Conservation (phyloP, 1,139 yeast species). For the Debaryomycetaceae sp. region DNA sequence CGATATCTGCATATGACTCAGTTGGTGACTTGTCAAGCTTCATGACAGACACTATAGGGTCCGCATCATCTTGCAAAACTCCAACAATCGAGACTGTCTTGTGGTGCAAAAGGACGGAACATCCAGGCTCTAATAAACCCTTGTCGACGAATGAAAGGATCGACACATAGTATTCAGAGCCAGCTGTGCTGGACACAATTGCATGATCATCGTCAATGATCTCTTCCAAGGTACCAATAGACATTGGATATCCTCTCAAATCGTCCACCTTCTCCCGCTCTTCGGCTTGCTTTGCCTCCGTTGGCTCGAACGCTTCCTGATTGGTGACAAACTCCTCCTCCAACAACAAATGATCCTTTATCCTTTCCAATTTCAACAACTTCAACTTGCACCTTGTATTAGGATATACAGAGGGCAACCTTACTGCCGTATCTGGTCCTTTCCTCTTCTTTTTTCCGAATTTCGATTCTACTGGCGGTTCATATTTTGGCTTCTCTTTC, state of each 20-base stretch:
- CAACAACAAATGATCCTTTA: conserved; percentile 88
- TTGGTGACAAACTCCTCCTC: conserved; percentile 97
- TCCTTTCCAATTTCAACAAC: conserved; percentile 87
- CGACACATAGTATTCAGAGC: conserved; percentile 95
- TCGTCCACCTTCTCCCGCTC: conserved; percentile 95
- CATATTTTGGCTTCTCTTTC: conserved; percentile 89
- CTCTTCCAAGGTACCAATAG: conserved; percentile 95
- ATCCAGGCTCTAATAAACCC: conserved; percentile 95
- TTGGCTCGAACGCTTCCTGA: conserved; percentile 92
- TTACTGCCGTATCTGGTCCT: conserved; percentile 88
- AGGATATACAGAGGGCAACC: conserved; percentile 86
- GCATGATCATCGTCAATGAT: conserved; percentile 98
- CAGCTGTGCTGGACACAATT: conserved; percentile 92
- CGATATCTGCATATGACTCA: conserved; percentile 95
- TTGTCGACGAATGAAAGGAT: conserved; percentile 97
- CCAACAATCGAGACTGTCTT: conserved; percentile 95
- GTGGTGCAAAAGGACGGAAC: conserved; percentile 92
- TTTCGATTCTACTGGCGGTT: conserved; percentile 95
- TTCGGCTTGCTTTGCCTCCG: conserved; percentile 94
- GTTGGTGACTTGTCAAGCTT: conserved; percentile 96
- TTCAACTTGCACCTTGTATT: conserved; percentile 91
- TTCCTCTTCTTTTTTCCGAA: conserved; percentile 87
- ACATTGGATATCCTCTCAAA: conserved; percentile 94
- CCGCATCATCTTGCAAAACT: conserved; percentile 91
- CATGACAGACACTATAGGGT: conserved; percentile 97